Base-by-base conservation (phyloP, 257 asterid species). In the Linderniella brevidens region DNA sequence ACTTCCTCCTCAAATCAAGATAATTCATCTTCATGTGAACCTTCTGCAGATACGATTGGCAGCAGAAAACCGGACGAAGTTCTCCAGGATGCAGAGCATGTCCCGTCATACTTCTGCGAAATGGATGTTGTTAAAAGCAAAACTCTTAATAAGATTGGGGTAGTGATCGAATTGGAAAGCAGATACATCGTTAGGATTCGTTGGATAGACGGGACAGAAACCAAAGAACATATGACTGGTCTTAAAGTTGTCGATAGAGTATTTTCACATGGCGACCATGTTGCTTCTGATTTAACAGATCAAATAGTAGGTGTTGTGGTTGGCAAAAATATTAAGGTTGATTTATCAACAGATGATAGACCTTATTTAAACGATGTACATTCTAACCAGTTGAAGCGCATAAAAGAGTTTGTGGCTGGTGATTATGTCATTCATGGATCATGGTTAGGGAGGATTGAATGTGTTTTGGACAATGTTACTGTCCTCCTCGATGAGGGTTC, bases 381-480 rank as follows among this genome's bases (percentile, higher is more conserved):
- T 57, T 67, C 92, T 40, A 65, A 61, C 56, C 81, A 82, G 48
- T 53, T 92, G 70, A 75, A 47, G 57, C 88, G 99, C 40, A 64
- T 92, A 40, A 70, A 88, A 72, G 86, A 82, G 54, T 85, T 86
- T 54, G 72, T 83, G 19, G 65, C 79, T 54, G 99, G 99, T 45
- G 99, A 92, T 63, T 80, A 86, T 67, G 93, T 92, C 8, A 80
- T 86, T 56, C 84, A 71, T 52, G 99, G 96, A 55, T 87, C 93
- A 14, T 92, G 99, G 99, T 68, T 92, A 46, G 99, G 99, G 60
- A 77, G 96, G 58, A 64, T 92, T 35, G 96, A 92, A 65, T 94
- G 79, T n/a, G 84, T 92, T 51, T 64, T 70, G 58, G 99, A 92
- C 65, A 82, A 92, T 64, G 99, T 92, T 41, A 86, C 83, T 8